Evolutionary conservation across 768 basidiomycete genomes (phyloP), one percentile per base, ranked within the genome.

Genomic region (Hypsizygus marmoreus): DNA sequence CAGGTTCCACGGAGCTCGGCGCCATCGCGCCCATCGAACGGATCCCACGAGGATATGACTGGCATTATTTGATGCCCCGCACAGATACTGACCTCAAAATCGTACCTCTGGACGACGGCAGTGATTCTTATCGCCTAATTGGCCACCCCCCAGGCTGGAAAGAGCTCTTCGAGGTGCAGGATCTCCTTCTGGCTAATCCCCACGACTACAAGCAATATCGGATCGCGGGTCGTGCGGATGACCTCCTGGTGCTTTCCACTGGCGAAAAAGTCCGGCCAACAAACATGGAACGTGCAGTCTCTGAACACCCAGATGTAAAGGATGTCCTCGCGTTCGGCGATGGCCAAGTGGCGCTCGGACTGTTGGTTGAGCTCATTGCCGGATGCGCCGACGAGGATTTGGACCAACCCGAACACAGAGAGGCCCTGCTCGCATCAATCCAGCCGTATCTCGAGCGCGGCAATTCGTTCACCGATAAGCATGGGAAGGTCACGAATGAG

Each of bases 241-340:
- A 74, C 40, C 61, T 74, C 16, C 47, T 75, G 8, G 71, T 75
- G 26, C 64, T 75, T 11, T 64, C 67, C 6, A 74, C 67, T 1
- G 73, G 73, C 8, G 73, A 75, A 50, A 75, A 75, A 52, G 59
- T 73, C 13, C 59, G 63, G 1, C 69, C 72, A 14, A 54, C 64
- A 4, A 57, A 23, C 29, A 45, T 70, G 31, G 72, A 74, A 53
- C 49, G 49, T 6, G 56, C 57, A 7, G 54, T 73, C 4, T 49
- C 63, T 3, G 68, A 66, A 43, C 65, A 73, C 50, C 69, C 69
- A 12, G 49, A 57, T 19, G 64, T 73, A 32, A 71, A 65, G 48
- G 66, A 60, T 22, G 67, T 60, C 10, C 50, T 74, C 6, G 69
- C 65, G 1, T 71, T 74, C 34, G 72, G 72, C 14, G 62, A 68